A percentile compares a stretch with the other conserved stretches of the same genome.
Evolutionary conservation across 352 stramenopile genomes (phyloP).

Genomic region (Globisporangium polare): DNA sequence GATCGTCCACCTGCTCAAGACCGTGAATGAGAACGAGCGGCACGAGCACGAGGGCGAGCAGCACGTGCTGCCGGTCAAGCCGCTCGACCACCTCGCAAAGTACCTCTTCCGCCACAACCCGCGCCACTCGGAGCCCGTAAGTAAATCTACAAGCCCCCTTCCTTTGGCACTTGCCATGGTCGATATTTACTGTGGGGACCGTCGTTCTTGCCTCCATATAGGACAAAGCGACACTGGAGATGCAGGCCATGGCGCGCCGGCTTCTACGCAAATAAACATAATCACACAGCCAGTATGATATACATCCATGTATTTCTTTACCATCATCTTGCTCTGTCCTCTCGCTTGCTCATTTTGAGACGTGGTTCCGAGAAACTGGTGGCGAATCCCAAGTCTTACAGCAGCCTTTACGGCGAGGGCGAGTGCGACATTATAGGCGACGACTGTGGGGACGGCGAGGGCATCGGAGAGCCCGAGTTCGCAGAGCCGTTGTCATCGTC

Average conservation of each 20-base stretch:
- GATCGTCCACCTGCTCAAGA: slow-evolving; percentile 52
- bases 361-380: background rate
- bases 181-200: background rate
- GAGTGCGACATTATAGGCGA: slow-evolving; percentile 60
- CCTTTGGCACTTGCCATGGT: background rate
- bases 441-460: slow-evolving; percentile 43
- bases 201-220: slow-evolving; percentile 9
- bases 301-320: background rate
- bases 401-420: slow-evolving; percentile 34
- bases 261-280: slow-evolving; percentile 33
- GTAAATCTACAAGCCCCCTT: slow-evolving; percentile 4
- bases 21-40: slow-evolving; percentile 35
- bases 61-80: slow-evolving; percentile 34
- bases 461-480: slow-evolving; percentile 55
- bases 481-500: slow-evolving; percentile 50
- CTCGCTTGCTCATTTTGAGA: too few relatives aligned
- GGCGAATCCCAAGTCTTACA: too few relatives aligned
- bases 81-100: slow-evolving; percentile 60
- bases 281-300: background rate
- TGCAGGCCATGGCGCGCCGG: slow-evolving; percentile 29
- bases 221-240: slow-evolving; percentile 25
- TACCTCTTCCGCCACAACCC: slow-evolving; percentile 69
- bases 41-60: slow-evolving; percentile 36
- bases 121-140: slow-evolving; percentile 41
- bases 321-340: background rate